Conservation (phyloP, 805 yeast species). For the Pichia cabralensis region DNA sequence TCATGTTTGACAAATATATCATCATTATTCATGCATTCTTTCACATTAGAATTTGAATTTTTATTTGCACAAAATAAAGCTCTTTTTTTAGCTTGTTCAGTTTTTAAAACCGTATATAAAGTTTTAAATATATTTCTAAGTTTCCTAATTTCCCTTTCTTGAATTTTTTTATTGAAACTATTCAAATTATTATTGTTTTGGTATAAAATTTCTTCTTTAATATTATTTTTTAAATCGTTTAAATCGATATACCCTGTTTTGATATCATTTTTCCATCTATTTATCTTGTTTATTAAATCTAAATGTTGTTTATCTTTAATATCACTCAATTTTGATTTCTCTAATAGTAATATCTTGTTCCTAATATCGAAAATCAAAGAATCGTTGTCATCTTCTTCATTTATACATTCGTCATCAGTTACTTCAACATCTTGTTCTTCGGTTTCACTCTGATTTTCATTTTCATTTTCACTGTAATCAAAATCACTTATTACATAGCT, state of each 20-base stretch:
- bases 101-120: too few species aligned
- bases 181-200: too few species aligned
- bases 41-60: too few species aligned
- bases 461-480: slow-evolving; percentile 1
- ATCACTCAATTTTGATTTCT: background rate
- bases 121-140: too few species aligned
- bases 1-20: slow-evolving; percentile 5
- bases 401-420: slow-evolving; percentile 22
- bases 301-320: background rate
- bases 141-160: background rate
- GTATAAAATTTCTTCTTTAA: too few species aligned
- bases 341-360: background rate
- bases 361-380: slow-evolving; percentile 2
- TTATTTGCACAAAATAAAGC: too few species aligned
- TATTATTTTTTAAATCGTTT: too few species aligned
- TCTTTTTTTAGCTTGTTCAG: too few species aligned
- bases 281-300: slow-evolving; percentile 4
- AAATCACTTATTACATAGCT: slow-evolving; percentile 14
- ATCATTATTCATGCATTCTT: slow-evolving; percentile 8
- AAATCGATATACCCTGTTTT: background rate
- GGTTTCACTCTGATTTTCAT: background rate
- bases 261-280: slow-evolving; percentile 3
- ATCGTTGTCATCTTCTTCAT: slow-evolving; percentile 16
- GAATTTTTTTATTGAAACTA: too few species aligned
- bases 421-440: slow-evolving; percentile 6